These are phyloP conservation scores for Pleoardoris graminearum DNA, from an alignment of 2,329 filamentous ascomycete species.

Conservation along the genomic window DNA sequence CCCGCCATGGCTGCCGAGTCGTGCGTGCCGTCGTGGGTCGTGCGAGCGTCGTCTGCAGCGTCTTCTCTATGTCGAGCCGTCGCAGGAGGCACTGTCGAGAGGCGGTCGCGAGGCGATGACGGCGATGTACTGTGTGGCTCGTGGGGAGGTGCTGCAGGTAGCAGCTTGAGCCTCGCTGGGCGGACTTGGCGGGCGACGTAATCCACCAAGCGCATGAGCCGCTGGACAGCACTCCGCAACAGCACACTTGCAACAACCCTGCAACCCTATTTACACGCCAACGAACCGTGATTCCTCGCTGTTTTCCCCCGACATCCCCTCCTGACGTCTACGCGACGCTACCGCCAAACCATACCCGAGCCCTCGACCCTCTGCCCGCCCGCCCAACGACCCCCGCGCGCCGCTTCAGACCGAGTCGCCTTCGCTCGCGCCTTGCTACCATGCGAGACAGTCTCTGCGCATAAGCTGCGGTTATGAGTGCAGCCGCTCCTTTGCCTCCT, in stretches of 20 bases:
- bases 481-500: slow-evolving; percentile 44
- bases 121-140: neutral
- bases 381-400: neutral
- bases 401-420: neutral
- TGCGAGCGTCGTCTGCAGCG: neutral
- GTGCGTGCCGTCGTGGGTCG: slow-evolving; percentile 4
- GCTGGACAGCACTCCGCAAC: neutral
- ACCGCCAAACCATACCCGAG: neutral
- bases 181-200: slow-evolving; percentile 6
- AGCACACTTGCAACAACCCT: too few species aligned
- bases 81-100: neutral
- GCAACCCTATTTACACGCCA: neutral
- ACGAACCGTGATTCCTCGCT: neutral
- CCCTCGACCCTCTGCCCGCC: neutral
- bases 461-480: slow-evolving; percentile 44
- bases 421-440: slow-evolving; percentile 12
- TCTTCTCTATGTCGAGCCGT: neutral
- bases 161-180: slow-evolving; percentile 1
- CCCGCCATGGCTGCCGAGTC: slow-evolving; percentile 70
- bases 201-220: slow-evolving; percentile 2
- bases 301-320: neutral
- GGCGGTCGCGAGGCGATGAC: neutral
- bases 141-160: slow-evolving; percentile 1
- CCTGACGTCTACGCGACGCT: neutral
- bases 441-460: slow-evolving; percentile 27